Evolutionary conservation across 2,329 filamentous ascomycete genomes (phyloP).

Genomic region (Alternaria rosae): DNA sequence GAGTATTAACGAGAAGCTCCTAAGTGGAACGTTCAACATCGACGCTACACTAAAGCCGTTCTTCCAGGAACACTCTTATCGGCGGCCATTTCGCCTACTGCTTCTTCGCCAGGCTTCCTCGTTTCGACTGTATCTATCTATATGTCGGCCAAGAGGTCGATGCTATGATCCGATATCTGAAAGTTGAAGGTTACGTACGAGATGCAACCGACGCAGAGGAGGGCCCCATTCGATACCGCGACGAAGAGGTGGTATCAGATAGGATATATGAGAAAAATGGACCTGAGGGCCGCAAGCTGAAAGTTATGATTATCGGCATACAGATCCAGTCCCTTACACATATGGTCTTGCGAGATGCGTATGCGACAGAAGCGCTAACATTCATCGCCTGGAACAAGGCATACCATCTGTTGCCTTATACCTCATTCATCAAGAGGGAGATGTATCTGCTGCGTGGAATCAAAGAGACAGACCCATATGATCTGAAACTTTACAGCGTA

Average conservation of each 20-base stretch:
- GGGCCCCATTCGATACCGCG: background rate
- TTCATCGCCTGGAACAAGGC: slow-evolving; percentile 17
- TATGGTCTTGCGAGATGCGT: background rate
- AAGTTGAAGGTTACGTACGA: background rate
- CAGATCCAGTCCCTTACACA: background rate
- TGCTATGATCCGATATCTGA: background rate
- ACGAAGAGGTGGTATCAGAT: background rate
- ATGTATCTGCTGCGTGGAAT: background rate
- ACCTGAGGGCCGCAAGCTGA: background rate
- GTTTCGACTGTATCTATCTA: background rate
- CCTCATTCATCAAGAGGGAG: slow-evolving; percentile 2
- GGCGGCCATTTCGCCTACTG: background rate
- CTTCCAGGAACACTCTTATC: background rate
- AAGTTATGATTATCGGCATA: background rate
- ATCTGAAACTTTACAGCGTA: background rate
- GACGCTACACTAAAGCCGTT: background rate
- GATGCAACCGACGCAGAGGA: background rate
- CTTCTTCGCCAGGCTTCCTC: background rate
- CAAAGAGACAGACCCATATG: background rate
- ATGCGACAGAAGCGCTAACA: background rate
- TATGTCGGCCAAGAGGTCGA: background rate
- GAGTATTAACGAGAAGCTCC: background rate
- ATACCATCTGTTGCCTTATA: slow-evolving; percentile 6
- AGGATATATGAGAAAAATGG: background rate
- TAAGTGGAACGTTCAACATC: background rate